Evolutionary conservation across 23 red algal genomes (phyloP).

Genomic region (Cyanidioschyzon merolae): DNA sequence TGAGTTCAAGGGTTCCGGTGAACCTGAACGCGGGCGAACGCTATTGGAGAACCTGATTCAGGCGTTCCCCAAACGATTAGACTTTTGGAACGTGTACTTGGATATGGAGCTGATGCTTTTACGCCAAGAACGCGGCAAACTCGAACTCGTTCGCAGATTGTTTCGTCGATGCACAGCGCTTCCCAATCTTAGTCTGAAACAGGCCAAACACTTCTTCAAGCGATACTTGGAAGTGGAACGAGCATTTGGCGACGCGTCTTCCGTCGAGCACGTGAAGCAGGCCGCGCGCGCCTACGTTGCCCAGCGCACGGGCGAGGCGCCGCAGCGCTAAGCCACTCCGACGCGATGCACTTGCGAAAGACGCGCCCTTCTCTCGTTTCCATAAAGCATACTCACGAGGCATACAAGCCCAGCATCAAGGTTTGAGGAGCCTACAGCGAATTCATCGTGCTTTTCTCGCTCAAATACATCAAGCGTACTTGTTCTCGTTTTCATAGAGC

Average conservation of each 20-base stretch:
- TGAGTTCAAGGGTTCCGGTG: conserved; percentile 61
- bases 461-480: too few relatives aligned
- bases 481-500: too few relatives aligned
- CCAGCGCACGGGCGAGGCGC: neutral
- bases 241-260: conserved; percentile 39
- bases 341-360: too few relatives aligned
- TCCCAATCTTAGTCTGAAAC: conserved; percentile 59
- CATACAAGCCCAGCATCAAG: too few relatives aligned
- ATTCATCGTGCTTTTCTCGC: too few relatives aligned
- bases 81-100: conserved; percentile 90
- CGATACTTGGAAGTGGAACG: conserved; percentile 71
- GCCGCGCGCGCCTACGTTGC: conserved; percentile 58
- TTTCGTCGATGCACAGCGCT: conserved; percentile 44
- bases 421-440: too few relatives aligned
- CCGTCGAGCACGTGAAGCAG: conserved; percentile 42
- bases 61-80: conserved; percentile 76
- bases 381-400: too few relatives aligned
- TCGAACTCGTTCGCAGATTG: conserved; percentile 31
- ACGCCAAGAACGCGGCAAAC: neutral
- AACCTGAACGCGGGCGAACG: conserved; percentile 62
- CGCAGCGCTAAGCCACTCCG: too few relatives aligned
- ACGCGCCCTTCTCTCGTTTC: too few relatives aligned
- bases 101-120: conserved; percentile 60
- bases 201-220: conserved; percentile 84
- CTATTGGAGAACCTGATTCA: conserved; percentile 69